Base-by-base conservation (phyloP, 352 stramenopile genomes). In the Pythium aphanidermatum region DNA sequence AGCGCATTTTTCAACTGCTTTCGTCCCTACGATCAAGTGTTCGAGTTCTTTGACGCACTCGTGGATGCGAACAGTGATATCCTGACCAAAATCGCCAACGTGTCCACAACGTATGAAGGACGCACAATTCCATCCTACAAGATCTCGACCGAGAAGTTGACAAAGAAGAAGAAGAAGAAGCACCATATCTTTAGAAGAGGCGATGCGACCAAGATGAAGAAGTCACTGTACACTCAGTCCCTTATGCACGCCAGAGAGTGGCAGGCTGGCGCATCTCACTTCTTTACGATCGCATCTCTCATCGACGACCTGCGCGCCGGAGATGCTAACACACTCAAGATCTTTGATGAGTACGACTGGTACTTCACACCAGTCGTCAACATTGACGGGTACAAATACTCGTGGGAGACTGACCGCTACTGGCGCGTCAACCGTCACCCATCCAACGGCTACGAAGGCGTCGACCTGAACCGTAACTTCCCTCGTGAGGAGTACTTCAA, bases 341-440 rank as follows among this genome's bases (percentile, higher is more conserved):
- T 60, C 16, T 55, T 63, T 26, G 61, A 75, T 24, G 58, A 66
- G 10, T 74, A 76, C 34, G 74, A 91, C 58, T 82, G 74, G 71
- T 86, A 86, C 51, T 86, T 91, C 38, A 74, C 87, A 20, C 79
- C 79, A 2, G 65, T 91, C 42, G 72, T 87, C 29, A 91, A 91
- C 45, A 61, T 87, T 32, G 79, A 91, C 30, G 79, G 79, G 14
- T 92, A 87, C 58, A 61, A 74, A n/a, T 83, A 84, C 53, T 69
- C 79, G 38, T 86, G 70, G 70, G 65, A 76, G 5, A 38, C 52
- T 0, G 63, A 86, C 31, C 67, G 78, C 8, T 75, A 81, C 55
- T 86, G 76, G 75, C 74, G 78, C 17, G 77, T 67, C 25, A 91
- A 65, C 41, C 70, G 76, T 11, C 46, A 68, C 2, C 41, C 69